Conservation (phyloP, 2,329 filamentous ascomycete genomes). For the Colletotrichum nymphaeae region DNA sequence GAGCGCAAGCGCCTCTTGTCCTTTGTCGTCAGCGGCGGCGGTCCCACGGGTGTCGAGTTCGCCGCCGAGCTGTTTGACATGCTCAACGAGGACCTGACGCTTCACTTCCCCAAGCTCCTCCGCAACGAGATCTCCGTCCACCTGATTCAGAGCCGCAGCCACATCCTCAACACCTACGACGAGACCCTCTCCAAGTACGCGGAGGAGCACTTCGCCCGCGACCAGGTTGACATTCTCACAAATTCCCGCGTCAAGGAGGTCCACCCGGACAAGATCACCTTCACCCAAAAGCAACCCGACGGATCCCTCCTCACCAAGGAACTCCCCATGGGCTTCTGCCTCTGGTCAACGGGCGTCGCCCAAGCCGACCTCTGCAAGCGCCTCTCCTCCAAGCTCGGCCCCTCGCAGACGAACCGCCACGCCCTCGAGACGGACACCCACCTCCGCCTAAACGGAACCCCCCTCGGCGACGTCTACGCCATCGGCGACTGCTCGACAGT, state of each 20-base stretch:
- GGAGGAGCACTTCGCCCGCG: slow-evolving; percentile 89
- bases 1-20: slow-evolving; percentile 90
- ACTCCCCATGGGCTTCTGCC: slow-evolving; percentile 92
- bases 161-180: slow-evolving; percentile 98
- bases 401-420: slow-evolving; percentile 85
- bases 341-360: slow-evolving; percentile 96
- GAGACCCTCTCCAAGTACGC: slow-evolving; percentile 93
- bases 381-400: slow-evolving; percentile 80
- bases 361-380: slow-evolving; percentile 84
- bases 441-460: slow-evolving; percentile 87
- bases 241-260: slow-evolving; percentile 96
- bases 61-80: slow-evolving; percentile 96
- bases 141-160: slow-evolving; percentile 91
- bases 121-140: slow-evolving; percentile 98
- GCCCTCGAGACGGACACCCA: slow-evolving; percentile 96
- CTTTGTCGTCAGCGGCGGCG: slow-evolving; percentile 95
- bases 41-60: slow-evolving; percentile 97
- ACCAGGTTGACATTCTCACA: slow-evolving; percentile 90
- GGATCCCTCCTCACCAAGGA: slow-evolving; percentile 88
- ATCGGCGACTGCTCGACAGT: slow-evolving; percentile 97
- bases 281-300: slow-evolving; percentile 82
- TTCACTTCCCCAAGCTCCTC: slow-evolving; percentile 87
- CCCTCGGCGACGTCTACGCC: slow-evolving; percentile 93
- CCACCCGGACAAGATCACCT: slow-evolving; percentile 83
- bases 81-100: slow-evolving; percentile 90